phyloP scores from a whole-genome alignment of 257 asterid species.

The Nicotiana otophora region DNA sequence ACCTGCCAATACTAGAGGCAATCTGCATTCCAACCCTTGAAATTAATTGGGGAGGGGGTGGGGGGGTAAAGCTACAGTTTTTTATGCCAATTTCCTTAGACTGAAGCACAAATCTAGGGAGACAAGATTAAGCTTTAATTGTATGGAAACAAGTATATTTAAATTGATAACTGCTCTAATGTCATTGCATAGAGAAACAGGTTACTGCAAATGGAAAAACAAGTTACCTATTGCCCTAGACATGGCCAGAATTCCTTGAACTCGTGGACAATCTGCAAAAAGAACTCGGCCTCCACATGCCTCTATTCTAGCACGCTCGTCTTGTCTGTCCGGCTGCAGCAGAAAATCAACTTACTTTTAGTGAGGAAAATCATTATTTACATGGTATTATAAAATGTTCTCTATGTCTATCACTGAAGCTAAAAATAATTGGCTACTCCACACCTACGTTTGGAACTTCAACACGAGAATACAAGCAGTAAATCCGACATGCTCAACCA shows the following conservation, averaged over 20 bases:
- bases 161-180: background rate
- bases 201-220: background rate
- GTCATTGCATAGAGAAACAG: background rate
- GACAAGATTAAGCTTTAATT: background rate
- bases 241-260: conserved; percentile 15
- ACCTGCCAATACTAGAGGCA: background rate
- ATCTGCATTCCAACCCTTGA: background rate
- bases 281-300: conserved; percentile 17
- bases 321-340: conserved; percentile 16
- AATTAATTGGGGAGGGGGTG: too few relatives aligned
- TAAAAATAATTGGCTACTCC: background rate
- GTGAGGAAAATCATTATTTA: background rate
- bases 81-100: background rate
- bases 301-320: conserved; percentile 18
- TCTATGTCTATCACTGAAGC: background rate
- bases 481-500: background rate
- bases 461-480: background rate
- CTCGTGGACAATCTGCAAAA: conserved; percentile 3
- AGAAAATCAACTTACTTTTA: background rate
- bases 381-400: background rate
- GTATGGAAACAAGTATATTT: background rate
- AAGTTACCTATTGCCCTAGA: conserved; percentile 23
- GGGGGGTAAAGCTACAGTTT: background rate
- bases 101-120: background rate
- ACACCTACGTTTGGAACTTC: background rate